Base-by-base conservation (phyloP, 306 rosid species). In the Quercus cerris region DNA sequence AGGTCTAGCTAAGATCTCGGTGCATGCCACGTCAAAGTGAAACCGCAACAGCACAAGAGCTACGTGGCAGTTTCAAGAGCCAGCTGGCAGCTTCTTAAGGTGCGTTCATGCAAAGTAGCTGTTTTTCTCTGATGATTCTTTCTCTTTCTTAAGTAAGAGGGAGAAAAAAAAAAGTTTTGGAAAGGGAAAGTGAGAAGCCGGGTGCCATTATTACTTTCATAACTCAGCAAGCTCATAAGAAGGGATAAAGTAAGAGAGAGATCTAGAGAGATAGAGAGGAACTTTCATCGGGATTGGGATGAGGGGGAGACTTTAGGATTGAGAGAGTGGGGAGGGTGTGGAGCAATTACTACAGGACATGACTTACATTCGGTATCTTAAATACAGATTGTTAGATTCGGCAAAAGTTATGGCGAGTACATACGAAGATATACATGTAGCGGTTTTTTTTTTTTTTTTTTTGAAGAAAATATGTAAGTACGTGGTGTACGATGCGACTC, bases 1-100 rank as follows among this genome's bases (percentile, higher is more conserved):
- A 82, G 88, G 84, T 62, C 49, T 5, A n/a, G n/a, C n/a, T n/a
- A 64, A 73, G 80, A 41, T 31, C 71, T 75, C 78, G 77, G 72
- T 73, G 85, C 75, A 41, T 85, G 90, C 87, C 92, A 88, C 91
- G 87, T 88, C 91, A 85, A 83, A 81, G 83, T 74, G 80, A 79
- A 83, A 30, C 31, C 23, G 78, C 75, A 68, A 86, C 74, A 77
- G 76, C 11, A 14, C 51, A 77, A 38, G 71, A 1, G 85, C 68
- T 82, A 83, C 94, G 94, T 90, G 95, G 85, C 95, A 49, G 6
- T 22, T 57, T 28, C 71, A 58, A 76, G 20, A 22, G 86, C 71
- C 81, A 80, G 61, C 64, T 84, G 79, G 84, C 84, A 73, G 79
- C 79, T 74, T 59, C 18, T 70, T 52, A 75, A 83, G 81, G 54